Evolutionary conservation across 2,329 filamentous ascomycete species (phyloP), one percentile per base, ranked within the genome.

Genomic region (Xylaria sp.): DNA sequence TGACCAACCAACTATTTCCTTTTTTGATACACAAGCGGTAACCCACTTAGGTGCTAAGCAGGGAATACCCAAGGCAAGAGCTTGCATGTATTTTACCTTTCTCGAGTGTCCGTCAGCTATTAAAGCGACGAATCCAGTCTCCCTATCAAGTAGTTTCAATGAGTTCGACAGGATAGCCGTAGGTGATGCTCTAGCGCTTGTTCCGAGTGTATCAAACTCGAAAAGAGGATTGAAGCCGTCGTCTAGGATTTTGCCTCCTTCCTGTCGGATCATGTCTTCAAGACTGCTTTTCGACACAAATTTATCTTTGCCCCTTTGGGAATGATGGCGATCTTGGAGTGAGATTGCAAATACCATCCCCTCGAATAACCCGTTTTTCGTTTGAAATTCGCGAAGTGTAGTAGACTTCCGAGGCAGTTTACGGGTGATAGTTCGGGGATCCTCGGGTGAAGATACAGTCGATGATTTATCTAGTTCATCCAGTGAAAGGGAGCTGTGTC

Each of bases 41-140:
- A 97, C 82, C 95, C 96, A 99, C 61, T 90, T 89, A 5, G 89
- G 86, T 5, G 93, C 91, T 1, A 99, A 83, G 74, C 94, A 97
- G 0, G 96, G 96, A 0, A 99, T 80, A 0, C 93, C 93, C 0
- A 99, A 86, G 0, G 96, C 94, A 1, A 99, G 86, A 0, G 96
- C 96, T 80, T 98, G 94, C 85, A 98, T 92, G 78, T 96, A 97
- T 77, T 98, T 99, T 56, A 90, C 87, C 69, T 93, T 94, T 53
- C 95, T 89, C 6, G 92, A 96, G 77, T 97, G 92, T 4, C 88
- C 87, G 74, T 98, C 93, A 0, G 94, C 91, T 66, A 99, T 92
- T 15, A 98, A 82, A 3, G 93, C 94, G 0, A 92, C 89, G 75
- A 99, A 98, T 0, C 92, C 90, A 0, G 89, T 82, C 1, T 85